Percentiles rank a stretch among this genome's conserved stretches.
Conservation (phyloP, 139 green algal genomes). For the Zygnema circumcarinatum region DNA sequence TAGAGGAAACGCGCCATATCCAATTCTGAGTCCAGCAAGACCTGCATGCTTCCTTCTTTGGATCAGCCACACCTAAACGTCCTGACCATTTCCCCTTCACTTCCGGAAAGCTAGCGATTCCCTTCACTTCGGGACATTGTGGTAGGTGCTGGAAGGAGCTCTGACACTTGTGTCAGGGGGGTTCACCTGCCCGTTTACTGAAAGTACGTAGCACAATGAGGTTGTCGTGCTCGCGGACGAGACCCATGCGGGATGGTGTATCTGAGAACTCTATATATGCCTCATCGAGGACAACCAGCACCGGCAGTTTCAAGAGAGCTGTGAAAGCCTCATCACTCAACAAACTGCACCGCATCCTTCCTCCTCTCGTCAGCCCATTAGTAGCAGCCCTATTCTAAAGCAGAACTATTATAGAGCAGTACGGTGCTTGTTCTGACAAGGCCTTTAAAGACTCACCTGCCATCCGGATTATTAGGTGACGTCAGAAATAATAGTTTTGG, state of each 20-base stretch:
- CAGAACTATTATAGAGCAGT: too few relatives aligned
- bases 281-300: slow-evolving; percentile 98
- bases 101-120: too few relatives aligned
- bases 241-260: slow-evolving; percentile 70
- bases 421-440: too few relatives aligned
- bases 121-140: too few relatives aligned
- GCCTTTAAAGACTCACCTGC: too few relatives aligned
- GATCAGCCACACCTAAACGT: too few relatives aligned
- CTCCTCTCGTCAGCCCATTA: background rate
- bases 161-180: too few relatives aligned
- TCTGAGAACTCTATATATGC: slow-evolving; percentile 97
- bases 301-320: slow-evolving; percentile 79
- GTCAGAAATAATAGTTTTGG: slow-evolving; percentile 99
- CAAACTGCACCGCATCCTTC: slow-evolving; percentile 59
- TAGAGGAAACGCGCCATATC: slow-evolving; percentile 67
- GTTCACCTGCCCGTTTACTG: slow-evolving; percentile 80
- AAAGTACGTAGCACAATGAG: slow-evolving; percentile 98
- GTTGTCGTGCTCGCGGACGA: slow-evolving; percentile 85
- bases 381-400: too few relatives aligned
- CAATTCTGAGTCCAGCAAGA: slow-evolving; percentile 75
- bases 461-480: slow-evolving; percentile 98
- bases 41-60: slow-evolving; percentile 61
- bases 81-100: too few relatives aligned
- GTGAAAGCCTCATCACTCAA: slow-evolving; percentile 82
- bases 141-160: too few relatives aligned